A percentile compares a stretch with the other conserved stretches of the same genome.
Conservation (phyloP, 2,329 filamentous ascomycete genomes). For the Fusarium citri region DNA sequence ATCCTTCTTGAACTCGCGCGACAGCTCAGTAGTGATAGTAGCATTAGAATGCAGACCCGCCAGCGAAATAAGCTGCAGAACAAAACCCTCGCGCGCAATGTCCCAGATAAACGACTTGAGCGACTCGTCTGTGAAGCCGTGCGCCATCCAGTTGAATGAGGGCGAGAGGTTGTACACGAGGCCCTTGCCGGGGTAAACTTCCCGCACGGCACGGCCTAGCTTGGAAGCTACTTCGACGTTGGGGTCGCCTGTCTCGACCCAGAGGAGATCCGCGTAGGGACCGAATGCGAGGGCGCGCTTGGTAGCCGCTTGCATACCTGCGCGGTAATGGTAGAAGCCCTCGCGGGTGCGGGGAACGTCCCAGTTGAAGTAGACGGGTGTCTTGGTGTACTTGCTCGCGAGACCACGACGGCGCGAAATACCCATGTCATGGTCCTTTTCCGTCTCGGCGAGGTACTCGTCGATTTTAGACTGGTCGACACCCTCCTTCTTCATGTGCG, state of each 20-base stretch:
- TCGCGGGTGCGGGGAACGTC: conserved; percentile 93
- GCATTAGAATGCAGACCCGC: conserved; percentile 75
- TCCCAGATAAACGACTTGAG: conserved; percentile 97
- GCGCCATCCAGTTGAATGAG: conserved; percentile 98
- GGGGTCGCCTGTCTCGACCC: conserved; percentile 96
- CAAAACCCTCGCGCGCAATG: conserved; percentile 87
- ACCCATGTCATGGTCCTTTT: conserved; percentile 77
- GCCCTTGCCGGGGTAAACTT: conserved; percentile 79
- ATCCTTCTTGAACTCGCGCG: conserved; percentile 84
- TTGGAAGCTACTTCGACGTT: conserved; percentile 79
- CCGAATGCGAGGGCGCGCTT: conserved; percentile 94
- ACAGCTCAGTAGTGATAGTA: conserved; percentile 77
- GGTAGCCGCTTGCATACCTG: conserved; percentile 85
- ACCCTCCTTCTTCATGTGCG: conserved; percentile 76
- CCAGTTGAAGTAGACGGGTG: conserved; percentile 85
- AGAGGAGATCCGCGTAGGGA: conserved; percentile 92
- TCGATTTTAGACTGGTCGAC: conserved; percentile 73
- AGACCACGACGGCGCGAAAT: conserved; percentile 81
- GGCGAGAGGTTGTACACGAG: conserved; percentile 97
- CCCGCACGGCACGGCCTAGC: conserved; percentile 82
- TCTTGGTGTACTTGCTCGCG: conserved; percentile 73
- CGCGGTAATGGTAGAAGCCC: conserved; percentile 91
- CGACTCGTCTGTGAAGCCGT: conserved; percentile 86
- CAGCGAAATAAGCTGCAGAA: conserved; percentile 74
- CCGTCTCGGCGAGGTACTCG: conserved; percentile 72